Conservation (phyloP, 257 asterid species). For the Paraleonurus japonicus region DNA sequence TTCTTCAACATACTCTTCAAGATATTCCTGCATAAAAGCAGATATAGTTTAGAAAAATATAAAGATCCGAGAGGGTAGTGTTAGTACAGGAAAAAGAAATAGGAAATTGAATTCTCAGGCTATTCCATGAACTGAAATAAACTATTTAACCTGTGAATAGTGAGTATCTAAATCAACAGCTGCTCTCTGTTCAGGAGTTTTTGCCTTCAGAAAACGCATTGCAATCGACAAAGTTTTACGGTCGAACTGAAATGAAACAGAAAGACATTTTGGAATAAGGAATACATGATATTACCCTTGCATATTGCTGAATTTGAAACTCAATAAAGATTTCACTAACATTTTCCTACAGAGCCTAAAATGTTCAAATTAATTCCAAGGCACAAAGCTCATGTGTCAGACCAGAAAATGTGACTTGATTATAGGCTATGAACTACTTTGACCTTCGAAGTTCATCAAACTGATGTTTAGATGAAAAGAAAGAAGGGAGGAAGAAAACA, state of each 20-base stretch:
- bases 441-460: background rate
- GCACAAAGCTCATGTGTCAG: background rate
- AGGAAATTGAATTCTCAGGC: no score
- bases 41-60: background rate
- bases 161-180: slow-evolving; percentile 99
- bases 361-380: background rate
- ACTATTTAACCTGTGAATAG: slow-evolving; percentile 64
- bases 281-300: background rate
- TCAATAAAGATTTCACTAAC: background rate
- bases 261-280: background rate
- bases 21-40: slow-evolving; percentile 63
- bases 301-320: background rate
- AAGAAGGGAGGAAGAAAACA: background rate
- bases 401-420: background rate
- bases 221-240: slow-evolving; percentile 77
- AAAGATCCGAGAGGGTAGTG: background rate
- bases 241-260: slow-evolving; percentile 56
- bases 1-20: slow-evolving; percentile 76
- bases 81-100: no score
- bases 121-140: background rate
- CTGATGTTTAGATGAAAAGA: background rate
- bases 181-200: slow-evolving; percentile 86
- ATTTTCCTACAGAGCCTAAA: background rate
- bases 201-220: slow-evolving; percentile 51
- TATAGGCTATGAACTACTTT: background rate